Conservation (phyloP, 768 basidiomycete species). For the Phanerochaete carnosa region DNA sequence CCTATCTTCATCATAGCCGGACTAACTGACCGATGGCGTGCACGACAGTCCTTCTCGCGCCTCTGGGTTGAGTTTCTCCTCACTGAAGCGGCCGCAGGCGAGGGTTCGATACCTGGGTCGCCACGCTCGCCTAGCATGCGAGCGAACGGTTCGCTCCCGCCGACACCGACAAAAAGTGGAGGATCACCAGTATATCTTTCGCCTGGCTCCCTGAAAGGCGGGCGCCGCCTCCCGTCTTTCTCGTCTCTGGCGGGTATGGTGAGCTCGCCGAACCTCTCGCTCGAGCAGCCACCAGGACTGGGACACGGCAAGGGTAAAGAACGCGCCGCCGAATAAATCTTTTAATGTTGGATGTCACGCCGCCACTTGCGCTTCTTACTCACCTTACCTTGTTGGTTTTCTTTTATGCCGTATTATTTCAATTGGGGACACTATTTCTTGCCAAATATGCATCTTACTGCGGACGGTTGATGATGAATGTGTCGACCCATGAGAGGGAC, state of each 20-base stretch:
- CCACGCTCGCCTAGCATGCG: slow-evolving; percentile 23
- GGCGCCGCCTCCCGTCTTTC: slow-evolving; percentile 38
- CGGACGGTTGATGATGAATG: not conserved
- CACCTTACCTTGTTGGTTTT: not conserved
- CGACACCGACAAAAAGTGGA: slow-evolving; percentile 20
- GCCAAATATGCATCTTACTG: not conserved
- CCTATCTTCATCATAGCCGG: not conserved
- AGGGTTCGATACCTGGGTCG: slow-evolving; percentile 18
- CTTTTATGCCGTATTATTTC: not conserved
- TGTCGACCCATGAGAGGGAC: not conserved
- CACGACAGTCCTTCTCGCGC: slow-evolving; percentile 84
- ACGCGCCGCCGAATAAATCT: not conserved
- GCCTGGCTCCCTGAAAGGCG: slow-evolving; percentile 28
- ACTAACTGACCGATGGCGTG: not conserved
- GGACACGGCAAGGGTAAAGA: slow-evolving; percentile 48
- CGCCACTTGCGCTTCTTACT: not conserved
- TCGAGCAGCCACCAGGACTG: slow-evolving; percentile 32
- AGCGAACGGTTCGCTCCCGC: slow-evolving; percentile 37
- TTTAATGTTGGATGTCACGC: not conserved
- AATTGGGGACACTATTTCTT: not conserved
- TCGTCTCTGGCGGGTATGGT: slow-evolving; percentile 31
- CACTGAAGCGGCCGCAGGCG: slow-evolving; percentile 73
- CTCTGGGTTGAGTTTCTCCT: slow-evolving; percentile 98
- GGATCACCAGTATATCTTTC: slow-evolving; percentile 19
- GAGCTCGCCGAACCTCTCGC: slow-evolving; percentile 38